phyloP scores from a whole-genome alignment of 441 rosid genomes.

The Brassica hybrid region DNA sequence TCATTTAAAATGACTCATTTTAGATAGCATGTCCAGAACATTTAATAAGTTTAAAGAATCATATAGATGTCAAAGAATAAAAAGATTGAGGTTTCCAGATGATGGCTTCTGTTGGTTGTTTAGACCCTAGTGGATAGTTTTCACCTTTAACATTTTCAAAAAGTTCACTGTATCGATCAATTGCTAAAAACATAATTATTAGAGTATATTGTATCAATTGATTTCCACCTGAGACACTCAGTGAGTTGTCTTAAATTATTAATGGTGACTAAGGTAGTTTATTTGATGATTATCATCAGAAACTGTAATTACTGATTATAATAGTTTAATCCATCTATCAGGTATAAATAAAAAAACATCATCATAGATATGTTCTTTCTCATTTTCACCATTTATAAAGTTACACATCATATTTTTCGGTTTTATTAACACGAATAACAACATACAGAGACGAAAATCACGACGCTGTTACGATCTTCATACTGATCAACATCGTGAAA shows the following conservation, averaged over 20 bases:
- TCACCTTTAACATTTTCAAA: background rate
- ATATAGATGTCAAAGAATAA: no score
- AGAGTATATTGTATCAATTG: background rate
- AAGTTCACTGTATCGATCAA: background rate
- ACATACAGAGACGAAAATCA: slow-evolving; percentile 28
- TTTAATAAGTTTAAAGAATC: no score
- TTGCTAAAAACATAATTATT: background rate
- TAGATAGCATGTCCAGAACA: background rate
- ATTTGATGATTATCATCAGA: background rate
- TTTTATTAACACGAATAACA: slow-evolving; percentile 35
- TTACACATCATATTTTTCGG: slow-evolving; percentile 15
- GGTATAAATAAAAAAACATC: background rate
- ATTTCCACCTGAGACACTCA: background rate
- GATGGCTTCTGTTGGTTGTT: no score
- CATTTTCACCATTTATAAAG: slow-evolving; percentile 16
- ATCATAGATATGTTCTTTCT: background rate
- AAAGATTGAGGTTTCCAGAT: no score
- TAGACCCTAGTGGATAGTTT: background rate
- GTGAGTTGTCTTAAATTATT: no score
- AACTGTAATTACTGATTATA: no score
- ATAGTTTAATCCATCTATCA: no score
- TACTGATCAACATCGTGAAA: slow-evolving; percentile 7
- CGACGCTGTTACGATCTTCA: background rate
- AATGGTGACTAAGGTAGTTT: background rate
- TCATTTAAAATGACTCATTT: background rate